Percentiles rank a stretch among this genome's conserved stretches.
Conservation (phyloP, 495 filamentous ascomycete species). For the Penicillium waksmanii region DNA sequence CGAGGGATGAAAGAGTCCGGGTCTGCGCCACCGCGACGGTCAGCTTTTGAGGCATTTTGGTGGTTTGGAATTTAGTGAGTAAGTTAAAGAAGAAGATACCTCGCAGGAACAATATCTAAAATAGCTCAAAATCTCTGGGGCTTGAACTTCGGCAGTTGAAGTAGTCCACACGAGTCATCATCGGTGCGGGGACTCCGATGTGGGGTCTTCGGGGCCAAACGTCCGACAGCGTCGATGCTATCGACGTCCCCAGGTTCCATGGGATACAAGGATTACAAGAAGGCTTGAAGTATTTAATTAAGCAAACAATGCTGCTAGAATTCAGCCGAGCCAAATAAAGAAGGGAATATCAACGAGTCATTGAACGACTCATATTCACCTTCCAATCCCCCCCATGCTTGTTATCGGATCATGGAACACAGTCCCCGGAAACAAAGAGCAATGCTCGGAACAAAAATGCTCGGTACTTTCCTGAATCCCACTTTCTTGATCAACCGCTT, state of each 20-base stretch:
- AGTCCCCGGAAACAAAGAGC: constrained; percentile 13
- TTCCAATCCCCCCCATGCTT: background rate
- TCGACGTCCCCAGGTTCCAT: background rate
- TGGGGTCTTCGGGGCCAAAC: constrained; percentile 13
- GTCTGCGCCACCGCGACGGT: constrained; percentile 66
- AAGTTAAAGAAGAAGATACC: background rate
- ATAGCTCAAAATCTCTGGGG: background rate
- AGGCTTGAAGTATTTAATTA: background rate
- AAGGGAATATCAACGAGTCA: constrained; percentile 17
- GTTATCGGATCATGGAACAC: constrained; percentile 3
- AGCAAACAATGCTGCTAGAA: constrained; percentile 6
- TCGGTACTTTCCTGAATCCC: background rate
- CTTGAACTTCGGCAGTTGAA: background rate
- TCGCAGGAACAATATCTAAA: background rate
- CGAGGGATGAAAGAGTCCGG: constrained; percentile 65
- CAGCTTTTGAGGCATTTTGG: constrained; percentile 51
- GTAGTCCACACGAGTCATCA: constrained; percentile 7
- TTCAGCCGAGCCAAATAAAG: constrained; percentile 22
- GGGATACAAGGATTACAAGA: too few species aligned
- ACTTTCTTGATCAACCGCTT: background rate
- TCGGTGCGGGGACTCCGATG: constrained; percentile 11
- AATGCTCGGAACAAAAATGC: constrained; percentile 15
- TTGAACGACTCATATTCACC: background rate
- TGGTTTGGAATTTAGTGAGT: background rate
- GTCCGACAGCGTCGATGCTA: constrained; percentile 1